A percentile compares a stretch with the other conserved stretches of the same genome.
phyloP scores from a whole-genome alignment of 371 early-diverging fungal species.

The Nematocida sp. region DNA sequence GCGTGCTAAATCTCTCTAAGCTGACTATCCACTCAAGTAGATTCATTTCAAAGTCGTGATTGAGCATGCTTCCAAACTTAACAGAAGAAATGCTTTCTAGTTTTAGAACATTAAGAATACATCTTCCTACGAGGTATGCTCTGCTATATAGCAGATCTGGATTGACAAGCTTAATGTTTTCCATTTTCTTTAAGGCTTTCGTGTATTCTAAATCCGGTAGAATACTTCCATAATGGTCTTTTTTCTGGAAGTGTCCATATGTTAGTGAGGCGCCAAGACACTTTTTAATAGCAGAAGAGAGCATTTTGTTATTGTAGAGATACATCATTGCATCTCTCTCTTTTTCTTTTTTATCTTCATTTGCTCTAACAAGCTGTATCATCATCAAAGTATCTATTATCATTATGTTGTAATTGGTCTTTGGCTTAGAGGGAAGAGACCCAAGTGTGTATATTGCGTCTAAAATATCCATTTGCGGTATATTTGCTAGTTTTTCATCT shows the following conservation, averaged over 20 bases:
- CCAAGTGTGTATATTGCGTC: background rate
- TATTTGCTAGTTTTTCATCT: background rate
- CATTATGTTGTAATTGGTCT: background rate
- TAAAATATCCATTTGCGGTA: background rate
- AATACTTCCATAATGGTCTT: conserved; percentile 2
- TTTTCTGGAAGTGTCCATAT: conserved; percentile 18
- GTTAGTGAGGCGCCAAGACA: background rate
- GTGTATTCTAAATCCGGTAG: conserved; percentile 3
- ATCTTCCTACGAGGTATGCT: conserved; percentile 2
- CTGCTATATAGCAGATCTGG: conserved; percentile 16
- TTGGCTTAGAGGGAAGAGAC: background rate
- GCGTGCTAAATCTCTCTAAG: conserved; percentile 18
- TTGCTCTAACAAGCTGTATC: background rate
- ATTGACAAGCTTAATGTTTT: background rate
- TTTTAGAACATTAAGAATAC: conserved; percentile 19
- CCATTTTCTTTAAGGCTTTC: background rate
- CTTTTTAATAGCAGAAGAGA: background rate
- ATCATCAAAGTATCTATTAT: background rate
- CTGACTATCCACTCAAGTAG: conserved; percentile 24
- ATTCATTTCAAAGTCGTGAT: too few relatives aligned
- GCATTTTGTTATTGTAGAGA: background rate
- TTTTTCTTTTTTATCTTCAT: too few relatives aligned
- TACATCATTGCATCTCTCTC: too few relatives aligned
- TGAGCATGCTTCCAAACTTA: too few relatives aligned
- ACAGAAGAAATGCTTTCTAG: too few relatives aligned